phyloP scores from a whole-genome alignment of 2,329 filamentous ascomycete species.

The Talaromyces funiculosus region DNA sequence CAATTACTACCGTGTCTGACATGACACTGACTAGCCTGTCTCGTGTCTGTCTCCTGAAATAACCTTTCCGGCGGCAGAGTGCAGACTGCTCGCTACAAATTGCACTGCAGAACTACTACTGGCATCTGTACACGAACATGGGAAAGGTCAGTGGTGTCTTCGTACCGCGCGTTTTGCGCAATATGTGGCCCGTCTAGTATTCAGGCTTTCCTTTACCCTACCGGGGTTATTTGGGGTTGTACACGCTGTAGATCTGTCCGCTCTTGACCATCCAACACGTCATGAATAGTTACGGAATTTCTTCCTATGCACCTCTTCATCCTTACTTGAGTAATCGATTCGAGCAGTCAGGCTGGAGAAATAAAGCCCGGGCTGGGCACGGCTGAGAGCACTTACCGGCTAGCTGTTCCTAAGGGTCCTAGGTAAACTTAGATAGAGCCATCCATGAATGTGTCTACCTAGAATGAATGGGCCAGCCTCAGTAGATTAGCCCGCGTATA shows the following conservation, averaged over 20 bases:
- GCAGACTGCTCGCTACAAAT: neutral
- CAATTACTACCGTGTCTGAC: neutral
- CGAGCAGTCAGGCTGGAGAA: neutral
- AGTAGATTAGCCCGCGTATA: no score
- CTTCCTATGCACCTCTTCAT: neutral
- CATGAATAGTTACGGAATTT: neutral
- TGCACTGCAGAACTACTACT: neutral
- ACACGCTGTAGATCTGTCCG: conserved; percentile 1
- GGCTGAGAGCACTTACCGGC: neutral
- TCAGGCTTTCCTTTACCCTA: neutral
- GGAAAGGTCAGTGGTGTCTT: neutral
- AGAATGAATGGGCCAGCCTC: neutral
- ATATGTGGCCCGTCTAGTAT: neutral
- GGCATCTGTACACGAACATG: neutral
- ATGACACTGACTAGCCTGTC: no score
- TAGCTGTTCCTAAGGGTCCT: neutral
- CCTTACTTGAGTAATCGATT: neutral
- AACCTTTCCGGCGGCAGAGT: neutral
- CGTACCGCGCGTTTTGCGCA: neutral
- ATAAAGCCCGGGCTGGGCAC: no score
- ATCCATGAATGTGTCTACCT: neutral
- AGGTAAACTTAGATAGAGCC: neutral
- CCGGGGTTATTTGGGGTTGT: neutral
- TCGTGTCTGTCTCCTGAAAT: neutral
- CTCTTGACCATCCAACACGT: neutral